Evolutionary conservation across 31 red algal genomes (phyloP).

Genomic region (Odonthalia washingtoniensis): DNA sequence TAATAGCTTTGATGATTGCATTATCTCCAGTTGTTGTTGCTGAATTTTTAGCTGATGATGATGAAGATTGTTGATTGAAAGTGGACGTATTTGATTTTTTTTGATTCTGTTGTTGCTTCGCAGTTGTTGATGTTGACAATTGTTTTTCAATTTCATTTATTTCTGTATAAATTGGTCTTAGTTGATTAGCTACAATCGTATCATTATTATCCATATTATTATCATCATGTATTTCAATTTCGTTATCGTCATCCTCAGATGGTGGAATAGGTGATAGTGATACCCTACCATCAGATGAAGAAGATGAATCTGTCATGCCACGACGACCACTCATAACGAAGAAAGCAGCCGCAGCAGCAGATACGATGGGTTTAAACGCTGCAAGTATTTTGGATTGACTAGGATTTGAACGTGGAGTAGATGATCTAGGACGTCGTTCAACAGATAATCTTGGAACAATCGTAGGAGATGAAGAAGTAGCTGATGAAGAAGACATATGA

Average conservation of each 20-base stretch:
- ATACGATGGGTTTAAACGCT: conserved; percentile 66
- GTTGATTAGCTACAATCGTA: background rate
- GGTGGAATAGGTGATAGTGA: background rate
- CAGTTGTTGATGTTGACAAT: background rate
- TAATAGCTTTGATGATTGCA: no score
- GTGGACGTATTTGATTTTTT: no score
- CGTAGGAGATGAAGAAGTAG: no score
- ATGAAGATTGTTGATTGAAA: no score
- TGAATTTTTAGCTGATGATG: background rate
- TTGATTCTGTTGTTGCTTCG: background rate
- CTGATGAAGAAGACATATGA: no score
- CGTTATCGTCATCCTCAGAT: conserved; percentile 23
- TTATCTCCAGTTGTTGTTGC: conserved; percentile 13
- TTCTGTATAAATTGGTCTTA: background rate
- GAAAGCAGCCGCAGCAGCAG: conserved; percentile 71
- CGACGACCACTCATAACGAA: conserved; percentile 56
- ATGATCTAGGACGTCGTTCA: no score
- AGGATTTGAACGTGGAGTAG: background rate
- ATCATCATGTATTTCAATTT: background rate
- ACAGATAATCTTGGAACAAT: no score
- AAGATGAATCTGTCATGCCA: conserved; percentile 38
- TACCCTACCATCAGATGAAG: background rate
- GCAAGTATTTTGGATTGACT: conserved; percentile 36
- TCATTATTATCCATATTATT: background rate
- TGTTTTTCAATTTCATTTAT: background rate